phyloP scores from a whole-genome alignment of 2,329 filamentous ascomycete species.

The Ceratocystiopsis sp. region DNA sequence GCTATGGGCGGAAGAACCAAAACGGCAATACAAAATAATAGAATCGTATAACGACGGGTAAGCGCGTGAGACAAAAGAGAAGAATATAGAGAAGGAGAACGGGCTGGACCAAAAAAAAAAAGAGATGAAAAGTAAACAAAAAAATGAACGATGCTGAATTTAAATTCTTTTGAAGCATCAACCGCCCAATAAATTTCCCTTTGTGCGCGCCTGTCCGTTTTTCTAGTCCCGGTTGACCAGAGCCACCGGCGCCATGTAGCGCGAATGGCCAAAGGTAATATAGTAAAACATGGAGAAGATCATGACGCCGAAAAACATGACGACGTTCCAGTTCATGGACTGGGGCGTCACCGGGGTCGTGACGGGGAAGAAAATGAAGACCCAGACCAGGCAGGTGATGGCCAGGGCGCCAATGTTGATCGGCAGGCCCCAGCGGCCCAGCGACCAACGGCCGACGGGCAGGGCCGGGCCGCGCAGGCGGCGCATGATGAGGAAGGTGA shows the following conservation, averaged over 20 bases:
- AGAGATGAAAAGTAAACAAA: background rate
- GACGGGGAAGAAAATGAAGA: conserved; percentile 32
- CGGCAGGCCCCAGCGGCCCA: conserved; percentile 24
- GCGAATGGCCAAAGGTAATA: conserved; percentile 13
- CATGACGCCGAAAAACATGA: conserved; percentile 24
- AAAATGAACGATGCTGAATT: background rate
- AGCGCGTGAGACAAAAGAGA: background rate
- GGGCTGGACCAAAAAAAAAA: background rate
- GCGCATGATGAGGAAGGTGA: conserved; percentile 25
- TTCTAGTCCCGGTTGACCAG: conserved; percentile 9
- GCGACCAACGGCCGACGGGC: conserved; percentile 21
- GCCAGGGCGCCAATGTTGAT: conserved; percentile 25
- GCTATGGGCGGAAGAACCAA: too few species aligned
- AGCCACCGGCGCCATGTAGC: conserved; percentile 11
- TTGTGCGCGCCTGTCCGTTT: background rate
- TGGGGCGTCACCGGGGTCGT: conserved; percentile 17
- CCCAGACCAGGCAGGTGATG: conserved; percentile 27
- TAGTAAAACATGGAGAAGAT: conserved; percentile 23
- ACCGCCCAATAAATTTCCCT: conserved; percentile 1
- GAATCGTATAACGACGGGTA: too few species aligned
- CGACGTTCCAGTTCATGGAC: conserved; percentile 33
- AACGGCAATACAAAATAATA: too few species aligned
- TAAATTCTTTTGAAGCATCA: background rate
- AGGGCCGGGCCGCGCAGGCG: conserved; percentile 22
- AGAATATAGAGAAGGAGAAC: background rate